Evolutionary conservation across 345 rosid genomes (phyloP), one percentile per base, ranked within the genome.

Genomic region (Linum lewisii): DNA sequence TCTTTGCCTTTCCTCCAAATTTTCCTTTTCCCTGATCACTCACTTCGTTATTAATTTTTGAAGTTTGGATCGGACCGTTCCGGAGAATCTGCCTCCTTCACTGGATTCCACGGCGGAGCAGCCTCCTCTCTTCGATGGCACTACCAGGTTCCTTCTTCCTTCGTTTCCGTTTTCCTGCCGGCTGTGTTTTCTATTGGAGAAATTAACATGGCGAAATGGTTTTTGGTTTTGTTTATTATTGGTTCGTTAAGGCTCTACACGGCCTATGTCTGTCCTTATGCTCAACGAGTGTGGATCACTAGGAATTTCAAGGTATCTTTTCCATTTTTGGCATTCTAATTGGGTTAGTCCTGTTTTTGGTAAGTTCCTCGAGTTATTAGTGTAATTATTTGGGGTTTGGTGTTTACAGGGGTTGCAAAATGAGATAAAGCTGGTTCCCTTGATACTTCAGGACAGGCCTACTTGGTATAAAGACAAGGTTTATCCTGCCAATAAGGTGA

Each of bases 211-310:
- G 42, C 38, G 15, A 50, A 18, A 5, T 36, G 57, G n/a, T 44
- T 60, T 29, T 16, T 24, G 23, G 18, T 29, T 20, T 34, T 20
- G 19, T 45, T 11, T 11, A 5, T 24, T 15, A 21, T 13, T 1
- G 3, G 8, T 22, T 11, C 55, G 42, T 60, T 29, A 69, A 90
- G 97, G 79, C 50, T 88, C 82, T 91, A 91, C 73, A 76, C 80
- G 24, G 44, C 59, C 58, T 78, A 81, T 54, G 1, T 61, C 7
- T 86, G 98, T 68, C 98, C 98, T 23, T 92, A 5, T 69, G 89
- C 93, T 7, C 97, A 86, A 69, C 88, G 98, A 29, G 97, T 72
- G 59, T 88, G 98, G 98, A 88, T 92, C 85, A 83, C 95, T 63
- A 79, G 98, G 68, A 86, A 92, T 69, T 64, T 69, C 63, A 88